Base-by-base conservation (phyloP, 169 alveolate species). In the Plasmodium ovale region DNA sequence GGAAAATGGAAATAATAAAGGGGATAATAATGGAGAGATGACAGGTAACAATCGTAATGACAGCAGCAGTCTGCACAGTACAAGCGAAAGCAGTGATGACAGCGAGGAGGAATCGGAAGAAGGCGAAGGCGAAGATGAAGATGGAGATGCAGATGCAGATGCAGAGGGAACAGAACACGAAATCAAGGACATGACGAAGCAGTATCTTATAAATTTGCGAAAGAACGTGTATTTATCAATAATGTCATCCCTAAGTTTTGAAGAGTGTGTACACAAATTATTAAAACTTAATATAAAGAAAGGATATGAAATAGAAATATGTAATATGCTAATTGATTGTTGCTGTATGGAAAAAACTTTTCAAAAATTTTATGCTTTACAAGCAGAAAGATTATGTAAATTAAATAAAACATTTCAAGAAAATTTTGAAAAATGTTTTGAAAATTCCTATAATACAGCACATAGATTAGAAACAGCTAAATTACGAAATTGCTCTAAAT, bases 321-420 rank as follows among this genome's bases (percentile, higher is more conserved):
- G 99, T 56, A 96, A 96, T 54, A 98, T 99, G 99, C 94, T 99
- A 56, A 93, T 98, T 29, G 99, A 99, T 92, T 98, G 99, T 87
- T 98, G 99, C 77, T 97, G 99, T 87, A 98, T 98, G 97, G 99
- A 98, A 93, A 93, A 99, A 90, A 98, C 99, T 27, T 99, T 97
- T 94, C 97, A 97, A 77, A 96, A 96, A 84, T 98, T 98, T 92
- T 98, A 96, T 92, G 99, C 99, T 2, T 92, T 97, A 9, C 95
- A 96, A 87, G 99, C 99, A 10, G 98, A 98, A 87, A 95, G 99
- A 62, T 95, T 99, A 53, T 97, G 99, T 82, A 94, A 95, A 62
- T 90, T 98, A 54, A 97, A 96, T 72, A 97, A 94, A 19, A 96
- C 96, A 0, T 99, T 97, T 87, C 94, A 96, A 71, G 98, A 96